Percentiles rank a stretch among this genome's conserved stretches.
Conservation (phyloP, 2,329 filamentous ascomycete genomes). For the Trichoderma sp. region DNA sequence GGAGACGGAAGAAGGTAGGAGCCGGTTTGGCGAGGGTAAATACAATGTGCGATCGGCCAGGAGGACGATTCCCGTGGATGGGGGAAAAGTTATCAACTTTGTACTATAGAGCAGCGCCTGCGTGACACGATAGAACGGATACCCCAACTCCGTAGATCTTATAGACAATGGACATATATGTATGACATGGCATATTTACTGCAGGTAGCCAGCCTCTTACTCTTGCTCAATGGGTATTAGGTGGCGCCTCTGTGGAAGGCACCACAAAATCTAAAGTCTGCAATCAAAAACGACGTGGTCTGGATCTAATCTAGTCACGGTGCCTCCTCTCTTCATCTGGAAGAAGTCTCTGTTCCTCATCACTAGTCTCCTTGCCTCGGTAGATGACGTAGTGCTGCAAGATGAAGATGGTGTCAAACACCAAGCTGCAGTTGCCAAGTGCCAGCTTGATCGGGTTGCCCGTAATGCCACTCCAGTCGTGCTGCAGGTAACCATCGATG, state of each 20-base stretch:
- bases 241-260: neutral
- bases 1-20: conserved; percentile 57
- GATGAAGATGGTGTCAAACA: conserved; percentile 86
- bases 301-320: conserved; percentile 7
- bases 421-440: conserved; percentile 78
- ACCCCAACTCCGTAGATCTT: conserved; percentile 13
- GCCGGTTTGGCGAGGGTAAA: conserved; percentile 50
- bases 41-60: conserved; percentile 53
- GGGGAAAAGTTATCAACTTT: conserved; percentile 72
- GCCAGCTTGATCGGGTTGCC: conserved; percentile 91
- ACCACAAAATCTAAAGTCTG: neutral
- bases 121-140: conserved; percentile 17
- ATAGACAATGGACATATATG: conserved; percentile 4
- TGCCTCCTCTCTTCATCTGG: conserved; percentile 26
- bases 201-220: neutral
- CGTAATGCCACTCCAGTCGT: conserved; percentile 85
- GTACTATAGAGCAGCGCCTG: conserved; percentile 47
- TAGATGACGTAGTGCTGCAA: conserved; percentile 87
- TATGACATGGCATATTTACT: neutral
- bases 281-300: neutral
- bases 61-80: conserved; percentile 64
- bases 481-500: conserved; percentile 80
- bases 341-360: conserved; percentile 30
- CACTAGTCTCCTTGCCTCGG: conserved; percentile 21
- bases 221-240: neutral